Conservation (phyloP, 345 rosid species). For the Diplotaxis tenuifolia region DNA sequence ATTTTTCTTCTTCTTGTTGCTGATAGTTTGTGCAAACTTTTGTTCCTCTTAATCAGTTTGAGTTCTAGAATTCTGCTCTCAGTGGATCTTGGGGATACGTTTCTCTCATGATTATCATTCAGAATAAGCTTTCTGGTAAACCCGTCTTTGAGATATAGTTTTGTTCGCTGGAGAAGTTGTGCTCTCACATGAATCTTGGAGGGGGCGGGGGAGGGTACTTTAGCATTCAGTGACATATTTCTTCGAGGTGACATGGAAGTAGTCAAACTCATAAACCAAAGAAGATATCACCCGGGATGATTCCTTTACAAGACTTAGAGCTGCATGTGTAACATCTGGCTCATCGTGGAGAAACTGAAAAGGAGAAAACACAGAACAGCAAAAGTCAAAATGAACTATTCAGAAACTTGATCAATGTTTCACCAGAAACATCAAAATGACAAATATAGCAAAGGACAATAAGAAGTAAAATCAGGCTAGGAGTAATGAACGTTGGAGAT, state of each 20-base stretch:
- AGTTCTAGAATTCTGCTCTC: too few species aligned
- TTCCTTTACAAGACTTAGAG: slow-evolving; percentile 58
- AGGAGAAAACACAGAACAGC: not conserved
- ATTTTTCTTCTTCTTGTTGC: too few species aligned
- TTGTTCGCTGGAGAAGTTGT: too few species aligned
- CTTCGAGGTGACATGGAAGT: too few species aligned
- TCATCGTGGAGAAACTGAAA: slow-evolving; percentile 47
- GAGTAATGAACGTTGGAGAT: slow-evolving; percentile 64
- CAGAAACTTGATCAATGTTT: not conserved
- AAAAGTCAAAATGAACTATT: not conserved
- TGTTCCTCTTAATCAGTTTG: too few species aligned
- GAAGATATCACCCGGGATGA: slow-evolving; percentile 59
- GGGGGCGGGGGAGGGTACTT: too few species aligned
- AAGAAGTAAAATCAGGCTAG: slow-evolving; percentile 52
- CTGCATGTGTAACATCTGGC: slow-evolving; percentile 62
- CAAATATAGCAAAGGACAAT: not conserved
- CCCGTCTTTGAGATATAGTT: not conserved
- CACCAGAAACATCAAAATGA: not conserved
- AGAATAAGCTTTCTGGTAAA: not conserved
- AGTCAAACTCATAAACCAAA: not conserved
- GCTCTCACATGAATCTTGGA: too few species aligned
- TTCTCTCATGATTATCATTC: not conserved
- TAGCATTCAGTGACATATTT: too few species aligned
- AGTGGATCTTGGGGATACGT: not conserved
- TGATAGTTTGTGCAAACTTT: too few species aligned